phyloP scores from a whole-genome alignment of 441 rosid genomes.

The Erysimum cheiri region DNA sequence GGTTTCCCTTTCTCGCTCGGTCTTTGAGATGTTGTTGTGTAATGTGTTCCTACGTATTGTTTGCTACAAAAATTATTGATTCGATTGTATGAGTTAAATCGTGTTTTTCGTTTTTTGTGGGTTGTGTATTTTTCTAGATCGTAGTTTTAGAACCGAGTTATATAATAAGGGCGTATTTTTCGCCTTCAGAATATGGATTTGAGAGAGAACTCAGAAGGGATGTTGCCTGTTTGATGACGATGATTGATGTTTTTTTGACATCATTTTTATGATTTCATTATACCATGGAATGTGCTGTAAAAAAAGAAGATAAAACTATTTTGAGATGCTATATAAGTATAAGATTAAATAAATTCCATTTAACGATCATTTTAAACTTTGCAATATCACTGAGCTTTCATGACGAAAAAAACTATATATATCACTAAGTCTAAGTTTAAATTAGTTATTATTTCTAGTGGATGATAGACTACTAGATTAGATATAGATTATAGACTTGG shows the following conservation, averaged over 20 bases:
- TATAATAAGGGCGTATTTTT: background rate
- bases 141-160: background rate
- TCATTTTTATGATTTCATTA: too few relatives aligned
- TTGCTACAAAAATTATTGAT: slow-evolving; percentile 9
- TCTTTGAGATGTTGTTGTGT: slow-evolving; percentile 43
- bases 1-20: slow-evolving; percentile 71
- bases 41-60: background rate
- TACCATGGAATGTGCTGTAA: too few relatives aligned
- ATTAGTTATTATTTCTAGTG: too few relatives aligned
- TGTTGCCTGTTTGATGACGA: background rate
- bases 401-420: too few relatives aligned
- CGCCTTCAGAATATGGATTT: background rate
- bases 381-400: too few relatives aligned
- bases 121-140: background rate
- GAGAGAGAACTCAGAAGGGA: background rate
- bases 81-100: background rate
- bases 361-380: too few relatives aligned
- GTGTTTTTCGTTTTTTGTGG: background rate
- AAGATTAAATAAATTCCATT: too few relatives aligned
- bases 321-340: background rate
- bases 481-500: too few relatives aligned
- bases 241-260: too few relatives aligned
- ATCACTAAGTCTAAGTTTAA: too few relatives aligned
- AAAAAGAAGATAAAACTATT: background rate
- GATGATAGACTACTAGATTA: too few relatives aligned